Evolutionary conservation across 805 yeast genomes (phyloP).

Genomic region (Wickerhamiella azymoides): DNA sequence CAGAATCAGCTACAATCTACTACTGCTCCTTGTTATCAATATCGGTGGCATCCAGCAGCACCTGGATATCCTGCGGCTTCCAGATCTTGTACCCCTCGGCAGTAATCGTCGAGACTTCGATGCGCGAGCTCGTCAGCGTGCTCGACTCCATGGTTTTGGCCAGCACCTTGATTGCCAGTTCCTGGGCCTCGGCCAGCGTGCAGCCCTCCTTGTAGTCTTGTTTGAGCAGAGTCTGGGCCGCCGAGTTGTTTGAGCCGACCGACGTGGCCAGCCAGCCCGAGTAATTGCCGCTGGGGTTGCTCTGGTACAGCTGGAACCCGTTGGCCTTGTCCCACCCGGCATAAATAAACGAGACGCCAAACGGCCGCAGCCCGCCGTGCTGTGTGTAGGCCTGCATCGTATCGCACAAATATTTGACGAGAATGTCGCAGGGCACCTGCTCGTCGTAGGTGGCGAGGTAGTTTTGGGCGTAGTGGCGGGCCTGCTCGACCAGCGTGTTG

Average conservation of each 20-base stretch:
- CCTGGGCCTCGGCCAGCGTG: constrained; percentile 53
- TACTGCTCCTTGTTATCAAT: constrained; percentile 35
- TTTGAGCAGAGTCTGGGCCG: constrained; percentile 89
- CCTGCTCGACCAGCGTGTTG: constrained; percentile 70
- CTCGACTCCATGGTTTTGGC: constrained; percentile 89
- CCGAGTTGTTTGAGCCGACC: constrained; percentile 90
- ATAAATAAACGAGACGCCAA: constrained; percentile 90
- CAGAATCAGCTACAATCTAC: too few species aligned
- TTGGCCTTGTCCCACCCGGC: constrained; percentile 90
- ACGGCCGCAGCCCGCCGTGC: constrained; percentile 96
- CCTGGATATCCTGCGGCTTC: constrained; percentile 65
- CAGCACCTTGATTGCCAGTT: constrained; percentile 78
- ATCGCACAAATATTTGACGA: constrained; percentile 82
- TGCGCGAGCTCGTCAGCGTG: constrained; percentile 69
- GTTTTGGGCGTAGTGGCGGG: constrained; percentile 73
- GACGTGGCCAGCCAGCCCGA: constrained; percentile 98
- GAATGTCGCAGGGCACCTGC: constrained; percentile 82
- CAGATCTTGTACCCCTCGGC: constrained; percentile 57
- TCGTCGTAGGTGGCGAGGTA: constrained; percentile 79
- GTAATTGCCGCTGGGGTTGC: constrained; percentile 95
- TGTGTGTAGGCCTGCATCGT: constrained; percentile 96
- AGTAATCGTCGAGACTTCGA: constrained; percentile 79
- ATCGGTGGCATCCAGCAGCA: constrained; percentile 56
- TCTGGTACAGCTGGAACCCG: constrained; percentile 83
- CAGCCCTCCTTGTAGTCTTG: constrained; percentile 86